Percentiles rank a stretch among this genome's conserved stretches.
phyloP scores from a whole-genome alignment of 2,329 filamentous ascomycete species.

The Neofusicoccum kwambonambiense region DNA sequence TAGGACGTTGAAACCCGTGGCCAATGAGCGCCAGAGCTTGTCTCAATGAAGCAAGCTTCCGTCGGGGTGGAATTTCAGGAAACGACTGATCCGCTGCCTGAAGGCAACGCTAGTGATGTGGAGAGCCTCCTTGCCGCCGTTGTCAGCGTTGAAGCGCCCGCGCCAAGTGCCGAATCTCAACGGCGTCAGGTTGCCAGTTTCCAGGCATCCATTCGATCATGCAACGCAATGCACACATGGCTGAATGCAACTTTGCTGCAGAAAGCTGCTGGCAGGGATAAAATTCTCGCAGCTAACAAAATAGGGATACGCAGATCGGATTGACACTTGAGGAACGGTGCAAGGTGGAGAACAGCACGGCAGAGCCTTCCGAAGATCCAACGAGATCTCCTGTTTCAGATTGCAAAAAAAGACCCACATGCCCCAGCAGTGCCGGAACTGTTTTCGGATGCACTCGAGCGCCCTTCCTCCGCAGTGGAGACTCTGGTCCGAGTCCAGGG shows the following conservation, averaged over 20 bases:
- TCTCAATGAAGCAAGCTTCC: background rate
- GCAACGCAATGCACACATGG: no score
- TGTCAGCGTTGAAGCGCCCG: background rate
- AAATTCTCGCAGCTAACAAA: no score
- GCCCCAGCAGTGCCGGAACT: background rate
- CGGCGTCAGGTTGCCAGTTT: background rate
- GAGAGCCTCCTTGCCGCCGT: background rate
- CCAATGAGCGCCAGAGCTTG: background rate
- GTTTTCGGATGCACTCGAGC: background rate
- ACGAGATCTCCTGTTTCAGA: background rate
- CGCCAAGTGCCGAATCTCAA: background rate
- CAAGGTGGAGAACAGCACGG: background rate
- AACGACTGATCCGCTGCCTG: background rate
- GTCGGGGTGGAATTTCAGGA: background rate
- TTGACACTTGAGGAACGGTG: background rate
- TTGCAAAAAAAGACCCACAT: background rate
- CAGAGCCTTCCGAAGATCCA: background rate
- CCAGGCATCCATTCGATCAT: background rate
- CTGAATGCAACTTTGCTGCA: no score
- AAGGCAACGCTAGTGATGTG: background rate
- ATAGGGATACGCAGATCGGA: background rate
- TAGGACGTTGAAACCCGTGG: background rate
- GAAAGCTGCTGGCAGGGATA: no score
- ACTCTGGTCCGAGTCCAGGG: background rate
- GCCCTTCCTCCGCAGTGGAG: background rate